Conservation (phyloP, 108 stramenopile species). For the Aurantiochytrium sp. region DNA sequence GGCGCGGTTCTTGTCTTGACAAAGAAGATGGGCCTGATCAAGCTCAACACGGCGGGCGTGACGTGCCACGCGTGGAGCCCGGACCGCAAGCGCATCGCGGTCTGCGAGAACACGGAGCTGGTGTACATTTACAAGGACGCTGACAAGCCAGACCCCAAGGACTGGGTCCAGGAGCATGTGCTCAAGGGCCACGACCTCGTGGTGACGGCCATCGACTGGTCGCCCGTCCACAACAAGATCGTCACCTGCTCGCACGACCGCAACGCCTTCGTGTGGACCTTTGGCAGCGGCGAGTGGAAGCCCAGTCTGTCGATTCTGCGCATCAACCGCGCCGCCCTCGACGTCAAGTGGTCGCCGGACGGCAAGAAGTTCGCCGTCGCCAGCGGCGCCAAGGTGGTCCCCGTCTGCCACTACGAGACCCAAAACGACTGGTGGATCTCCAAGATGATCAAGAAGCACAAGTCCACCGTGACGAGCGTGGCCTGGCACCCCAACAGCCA, state of each 20-base stretch:
- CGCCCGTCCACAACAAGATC: conserved; percentile 56
- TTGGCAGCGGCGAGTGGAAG: conserved; percentile 46
- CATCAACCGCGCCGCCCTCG: conserved; percentile 57
- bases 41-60: conserved; percentile 42
- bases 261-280: conserved; percentile 65
- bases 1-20: too few relatives aligned
- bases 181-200: conserved; percentile 52
- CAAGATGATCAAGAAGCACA: conserved; percentile 62
- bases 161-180: conserved; percentile 14
- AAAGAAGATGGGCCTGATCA: conserved; percentile 32
- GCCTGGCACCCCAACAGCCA: conserved; percentile 58
- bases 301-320: conserved; percentile 55
- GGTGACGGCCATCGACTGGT: conserved; percentile 62
- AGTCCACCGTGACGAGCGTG: conserved; percentile 50
- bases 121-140: background rate
- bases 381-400: conserved; percentile 54
- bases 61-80: conserved; percentile 54
- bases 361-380: conserved; percentile 62
- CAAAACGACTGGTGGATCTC: conserved; percentile 61
- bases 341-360: conserved; percentile 58
- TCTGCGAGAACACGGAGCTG: background rate
- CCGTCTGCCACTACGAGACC: conserved; percentile 54
- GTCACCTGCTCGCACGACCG: conserved; percentile 66
- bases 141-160: conserved; percentile 8
- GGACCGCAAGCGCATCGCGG: conserved; percentile 18